phyloP scores from a whole-genome alignment of 2,329 filamentous ascomycete species.

The Pseudocercospora pini-densiflorae region DNA sequence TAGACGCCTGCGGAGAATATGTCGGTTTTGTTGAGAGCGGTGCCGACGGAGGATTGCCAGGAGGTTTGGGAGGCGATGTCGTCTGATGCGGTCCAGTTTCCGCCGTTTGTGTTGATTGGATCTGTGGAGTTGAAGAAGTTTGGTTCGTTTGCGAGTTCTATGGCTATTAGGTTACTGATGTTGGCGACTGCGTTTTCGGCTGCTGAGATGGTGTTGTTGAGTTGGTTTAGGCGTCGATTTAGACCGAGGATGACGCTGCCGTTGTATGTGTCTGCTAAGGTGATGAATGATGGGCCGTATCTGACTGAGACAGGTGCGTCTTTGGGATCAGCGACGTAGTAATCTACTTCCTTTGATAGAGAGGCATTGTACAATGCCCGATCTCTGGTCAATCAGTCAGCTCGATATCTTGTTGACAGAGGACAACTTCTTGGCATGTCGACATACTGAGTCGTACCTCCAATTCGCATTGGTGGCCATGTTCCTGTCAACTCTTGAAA shows the following conservation, averaged over 20 bases:
- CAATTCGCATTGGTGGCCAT: slow-evolving; percentile 61
- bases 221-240: slow-evolving; percentile 58
- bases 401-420: too few relatives aligned
- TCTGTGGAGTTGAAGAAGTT: slow-evolving; percentile 42
- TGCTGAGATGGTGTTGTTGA: slow-evolving; percentile 60
- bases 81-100: slow-evolving; percentile 11
- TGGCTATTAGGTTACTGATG: slow-evolving; percentile 57
- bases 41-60: slow-evolving; percentile 20
- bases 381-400: slow-evolving; percentile 2
- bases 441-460: slow-evolving; percentile 58
- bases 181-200: slow-evolving; percentile 50
- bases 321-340: slow-evolving; percentile 52
- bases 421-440: slow-evolving; percentile 20
- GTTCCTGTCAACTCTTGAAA: slow-evolving; percentile 55
- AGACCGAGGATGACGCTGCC: slow-evolving; percentile 59
- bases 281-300: slow-evolving; percentile 59
- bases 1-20: slow-evolving; percentile 16
- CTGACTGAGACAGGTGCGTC: slow-evolving; percentile 56
- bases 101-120: background rate
- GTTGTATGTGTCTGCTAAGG: slow-evolving; percentile 53
- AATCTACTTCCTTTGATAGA: slow-evolving; percentile 51
- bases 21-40: background rate
- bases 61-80: slow-evolving; percentile 19
- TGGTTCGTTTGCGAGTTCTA: slow-evolving; percentile 63
- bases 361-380: slow-evolving; percentile 9